A percentile compares a stretch with the other conserved stretches of the same genome.
Conservation (phyloP, 116 monocot genomes). For the Papilionanthe hybrid region DNA sequence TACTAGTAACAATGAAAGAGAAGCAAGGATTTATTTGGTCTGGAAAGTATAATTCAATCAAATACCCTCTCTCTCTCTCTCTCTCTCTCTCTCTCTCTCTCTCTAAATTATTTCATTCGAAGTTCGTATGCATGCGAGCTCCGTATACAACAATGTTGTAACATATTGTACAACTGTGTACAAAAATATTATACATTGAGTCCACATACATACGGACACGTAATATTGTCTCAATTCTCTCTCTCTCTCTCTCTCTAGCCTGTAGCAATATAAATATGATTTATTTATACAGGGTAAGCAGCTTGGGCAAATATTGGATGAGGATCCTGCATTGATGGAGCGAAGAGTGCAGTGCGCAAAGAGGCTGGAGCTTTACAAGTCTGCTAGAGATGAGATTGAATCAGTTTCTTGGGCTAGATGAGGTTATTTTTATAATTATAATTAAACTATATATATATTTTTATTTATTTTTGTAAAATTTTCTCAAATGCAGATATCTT, state of each 20-base stretch:
- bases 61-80: background rate
- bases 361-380: slow-evolving; percentile 86
- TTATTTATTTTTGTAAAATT: background rate
- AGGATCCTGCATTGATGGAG: slow-evolving; percentile 94
- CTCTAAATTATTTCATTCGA: too few species aligned
- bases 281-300: slow-evolving; percentile 78
- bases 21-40: too few species aligned
- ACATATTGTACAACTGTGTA: too few species aligned
- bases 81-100: background rate
- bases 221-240: background rate
- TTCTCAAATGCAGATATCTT: background rate
- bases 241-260: background rate
- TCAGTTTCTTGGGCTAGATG: slow-evolving; percentile 64
- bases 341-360: slow-evolving; percentile 72
- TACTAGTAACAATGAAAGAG: too few species aligned
- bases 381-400: slow-evolving; percentile 92
- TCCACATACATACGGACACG: too few species aligned
- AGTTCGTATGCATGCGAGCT: too few species aligned
- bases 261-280: slow-evolving; percentile 1
- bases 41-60: background rate
- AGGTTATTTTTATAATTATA: background rate
- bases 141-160: too few species aligned
- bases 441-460: too few species aligned
- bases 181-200: too few species aligned
- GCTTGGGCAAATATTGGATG: slow-evolving; percentile 85